Conservation (phyloP, 345 rosid species). For the Citrus australasica region DNA sequence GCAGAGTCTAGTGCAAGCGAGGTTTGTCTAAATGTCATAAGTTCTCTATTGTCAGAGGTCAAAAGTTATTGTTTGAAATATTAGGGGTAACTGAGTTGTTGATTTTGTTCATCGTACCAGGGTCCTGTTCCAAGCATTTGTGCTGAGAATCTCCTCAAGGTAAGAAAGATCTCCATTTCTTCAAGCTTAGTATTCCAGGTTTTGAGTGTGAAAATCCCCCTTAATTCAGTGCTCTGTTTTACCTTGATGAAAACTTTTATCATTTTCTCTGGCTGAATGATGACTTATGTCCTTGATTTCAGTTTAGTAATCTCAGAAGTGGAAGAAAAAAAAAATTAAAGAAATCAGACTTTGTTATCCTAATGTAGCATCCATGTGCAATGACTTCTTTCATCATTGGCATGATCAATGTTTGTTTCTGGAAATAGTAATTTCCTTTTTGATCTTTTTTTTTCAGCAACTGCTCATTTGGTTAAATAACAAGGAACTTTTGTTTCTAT, state of each 20-base stretch:
- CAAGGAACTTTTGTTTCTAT: neutral
- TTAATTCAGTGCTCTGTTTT: neutral
- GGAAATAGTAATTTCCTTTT: neutral
- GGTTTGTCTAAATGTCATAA: constrained; percentile 42
- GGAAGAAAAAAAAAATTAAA: neutral
- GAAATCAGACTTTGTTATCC: neutral
- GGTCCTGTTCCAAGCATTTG: constrained; percentile 35
- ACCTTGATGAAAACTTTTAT: neutral
- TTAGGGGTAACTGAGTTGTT: constrained; percentile 10
- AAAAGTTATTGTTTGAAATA: neutral
- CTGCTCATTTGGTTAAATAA: constrained; percentile 2
- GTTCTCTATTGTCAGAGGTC: constrained; percentile 1
- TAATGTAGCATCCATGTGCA: neutral
- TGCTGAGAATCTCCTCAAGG: constrained; percentile 98
- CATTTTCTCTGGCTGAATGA: neutral
- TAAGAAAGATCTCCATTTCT: constrained; percentile 15
- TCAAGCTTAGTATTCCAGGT: neutral
- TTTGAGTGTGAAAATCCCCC: neutral
- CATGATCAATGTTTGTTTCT: neutral
- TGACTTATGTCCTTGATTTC: neutral
- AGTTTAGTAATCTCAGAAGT: neutral
- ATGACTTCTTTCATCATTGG: neutral
- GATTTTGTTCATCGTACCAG: constrained; percentile 34
- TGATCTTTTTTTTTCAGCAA: neutral
- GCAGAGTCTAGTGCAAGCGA: constrained; percentile 24